phyloP scores from a whole-genome alignment of 768 basidiomycete species.

The Strobilomyces echinocephalus region DNA sequence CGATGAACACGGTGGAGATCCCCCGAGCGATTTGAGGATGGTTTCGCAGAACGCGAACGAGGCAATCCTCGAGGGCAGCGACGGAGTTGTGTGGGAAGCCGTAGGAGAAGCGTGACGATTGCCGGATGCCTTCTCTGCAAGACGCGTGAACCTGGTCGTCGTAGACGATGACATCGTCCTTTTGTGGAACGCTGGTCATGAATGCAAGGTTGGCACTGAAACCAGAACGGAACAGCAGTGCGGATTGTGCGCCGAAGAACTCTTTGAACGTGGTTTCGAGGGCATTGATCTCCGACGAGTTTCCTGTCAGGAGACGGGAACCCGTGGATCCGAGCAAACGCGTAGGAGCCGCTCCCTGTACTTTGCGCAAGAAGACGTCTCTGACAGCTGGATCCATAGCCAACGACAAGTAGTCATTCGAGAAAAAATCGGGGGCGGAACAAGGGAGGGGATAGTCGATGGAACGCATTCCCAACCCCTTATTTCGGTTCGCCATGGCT shows the following conservation, averaged over 20 bases:
- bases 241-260: constrained; percentile 32
- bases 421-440: constrained; percentile 35
- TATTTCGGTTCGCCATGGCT: constrained; percentile 6
- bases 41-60: constrained; percentile 26
- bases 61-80: constrained; percentile 23
- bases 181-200: constrained; percentile 41
- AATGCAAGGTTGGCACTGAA: constrained; percentile 51
- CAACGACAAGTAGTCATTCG: constrained; percentile 52
- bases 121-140: constrained; percentile 47
- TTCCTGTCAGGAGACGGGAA: constrained; percentile 43
- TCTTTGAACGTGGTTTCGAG: constrained; percentile 10
- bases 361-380: constrained; percentile 31
- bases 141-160: constrained; percentile 53
- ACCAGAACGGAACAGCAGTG: constrained; percentile 52
- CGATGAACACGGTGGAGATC: constrained; percentile 39
- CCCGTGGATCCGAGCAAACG: constrained; percentile 45
- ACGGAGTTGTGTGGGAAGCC: constrained; percentile 47
- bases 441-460: constrained; percentile 19
- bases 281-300: constrained; percentile 19
- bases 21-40: constrained; percentile 22
- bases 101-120: constrained; percentile 27
- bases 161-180: constrained; percentile 45
- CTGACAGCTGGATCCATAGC: constrained; percentile 30
- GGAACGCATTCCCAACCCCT: constrained; percentile 6
- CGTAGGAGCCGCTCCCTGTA: constrained; percentile 13